These are phyloP conservation scores for Leccinellum rugosiceps DNA, from an alignment of 768 basidiomycete genomes.

Conservation along the genomic window DNA sequence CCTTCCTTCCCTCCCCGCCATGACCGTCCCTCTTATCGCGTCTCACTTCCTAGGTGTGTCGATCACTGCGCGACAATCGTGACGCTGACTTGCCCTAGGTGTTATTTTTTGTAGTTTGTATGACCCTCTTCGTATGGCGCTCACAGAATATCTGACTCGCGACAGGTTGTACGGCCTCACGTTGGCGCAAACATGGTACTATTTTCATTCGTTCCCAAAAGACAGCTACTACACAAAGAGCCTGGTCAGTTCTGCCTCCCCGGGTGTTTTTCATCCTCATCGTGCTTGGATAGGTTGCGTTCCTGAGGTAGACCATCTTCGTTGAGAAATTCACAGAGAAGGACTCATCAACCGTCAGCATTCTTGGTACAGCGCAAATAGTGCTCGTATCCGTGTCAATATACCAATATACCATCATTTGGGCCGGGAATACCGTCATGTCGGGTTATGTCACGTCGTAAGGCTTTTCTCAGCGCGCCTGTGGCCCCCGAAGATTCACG, in stretches of 20 bases:
- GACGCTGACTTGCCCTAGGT: slow-evolving; percentile 19
- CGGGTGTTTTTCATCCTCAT: not conserved
- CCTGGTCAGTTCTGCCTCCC: slow-evolving; percentile 21
- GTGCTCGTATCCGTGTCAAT: slow-evolving; percentile 29
- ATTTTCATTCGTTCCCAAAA: slow-evolving; percentile 30
- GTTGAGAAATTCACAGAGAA: not conserved
- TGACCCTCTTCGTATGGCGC: slow-evolving; percentile 1
- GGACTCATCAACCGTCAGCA: slow-evolving; percentile 13
- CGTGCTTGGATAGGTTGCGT: slow-evolving; percentile 21
- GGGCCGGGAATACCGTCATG: slow-evolving; percentile 26
- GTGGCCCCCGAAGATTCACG: not conserved
- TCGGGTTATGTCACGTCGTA: slow-evolving; percentile 28
- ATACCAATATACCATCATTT: slow-evolving; percentile 32
- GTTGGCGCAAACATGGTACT: slow-evolving; percentile 33
- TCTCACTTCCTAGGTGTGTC: slow-evolving; percentile 29
- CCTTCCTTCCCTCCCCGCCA: slow-evolving; percentile 5
- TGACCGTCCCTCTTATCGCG: slow-evolving; percentile 25
- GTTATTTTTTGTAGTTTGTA: slow-evolving; percentile 33
- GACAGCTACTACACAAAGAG: slow-evolving; percentile 31
- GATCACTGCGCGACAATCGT: not conserved
- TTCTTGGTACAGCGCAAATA: slow-evolving; percentile 28
- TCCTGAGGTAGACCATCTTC: slow-evolving; percentile 20
- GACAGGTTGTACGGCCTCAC: slow-evolving; percentile 35
- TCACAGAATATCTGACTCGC: not conserved
- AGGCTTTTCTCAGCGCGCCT: not conserved